Conservation (phyloP, 768 basidiomycete genomes). For the Pleurotus cornucopiae region DNA sequence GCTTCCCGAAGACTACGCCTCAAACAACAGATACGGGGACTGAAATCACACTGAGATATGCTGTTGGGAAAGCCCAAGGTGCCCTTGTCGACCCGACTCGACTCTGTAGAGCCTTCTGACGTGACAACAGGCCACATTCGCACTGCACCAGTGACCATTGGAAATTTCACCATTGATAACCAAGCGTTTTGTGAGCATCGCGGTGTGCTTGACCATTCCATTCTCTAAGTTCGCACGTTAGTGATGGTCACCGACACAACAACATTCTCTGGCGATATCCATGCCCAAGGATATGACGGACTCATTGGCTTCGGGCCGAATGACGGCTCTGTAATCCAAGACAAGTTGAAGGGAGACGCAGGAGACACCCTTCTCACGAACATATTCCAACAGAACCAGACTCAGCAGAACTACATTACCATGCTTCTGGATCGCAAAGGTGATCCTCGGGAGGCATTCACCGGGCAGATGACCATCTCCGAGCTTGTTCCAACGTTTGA, state of each 20-base stretch:
- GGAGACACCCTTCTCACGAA: constrained; percentile 61
- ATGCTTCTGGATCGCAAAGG: constrained; percentile 59
- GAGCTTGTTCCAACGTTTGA: constrained; percentile 62
- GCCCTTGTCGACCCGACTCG: constrained; percentile 6
- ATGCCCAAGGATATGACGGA: constrained; percentile 61
- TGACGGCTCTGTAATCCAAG: constrained; percentile 58
- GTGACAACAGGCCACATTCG: constrained; percentile 48
- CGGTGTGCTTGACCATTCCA: neutral
- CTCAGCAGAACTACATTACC: constrained; percentile 62
- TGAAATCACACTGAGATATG: constrained; percentile 55
- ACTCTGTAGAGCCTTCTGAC: neutral
- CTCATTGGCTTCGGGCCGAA: constrained; percentile 80
- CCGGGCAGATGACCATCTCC: constrained; percentile 67
- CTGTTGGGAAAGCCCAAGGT: constrained; percentile 67
- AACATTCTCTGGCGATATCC: constrained; percentile 58
- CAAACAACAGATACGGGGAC: constrained; percentile 53
- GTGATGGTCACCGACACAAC: constrained; percentile 63
- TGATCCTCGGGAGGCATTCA: constrained; percentile 45
- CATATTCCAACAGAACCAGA: constrained; percentile 58
- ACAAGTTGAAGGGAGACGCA: constrained; percentile 38
- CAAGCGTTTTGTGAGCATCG: constrained; percentile 61
- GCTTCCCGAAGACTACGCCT: constrained; percentile 41
- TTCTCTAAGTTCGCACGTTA: constrained; percentile 18
- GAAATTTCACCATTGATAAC: constrained; percentile 49
- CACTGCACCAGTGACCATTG: constrained; percentile 48